Conservation (phyloP, 306 rosid genomes). For the Boehmeria nivea region DNA sequence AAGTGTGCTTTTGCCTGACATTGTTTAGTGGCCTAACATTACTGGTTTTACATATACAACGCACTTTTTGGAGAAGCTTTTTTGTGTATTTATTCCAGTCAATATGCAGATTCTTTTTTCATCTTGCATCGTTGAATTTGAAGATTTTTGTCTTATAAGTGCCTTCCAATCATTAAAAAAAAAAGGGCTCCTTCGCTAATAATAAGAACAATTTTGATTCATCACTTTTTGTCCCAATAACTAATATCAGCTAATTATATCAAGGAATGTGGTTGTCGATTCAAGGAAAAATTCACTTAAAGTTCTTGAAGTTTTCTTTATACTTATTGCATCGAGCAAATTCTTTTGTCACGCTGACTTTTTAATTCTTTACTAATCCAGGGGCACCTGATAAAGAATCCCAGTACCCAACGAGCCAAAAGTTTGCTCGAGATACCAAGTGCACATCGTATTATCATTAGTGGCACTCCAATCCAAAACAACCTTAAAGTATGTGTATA, state of each 20-base stretch:
- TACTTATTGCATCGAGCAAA: not conserved
- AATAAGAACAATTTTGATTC: not conserved
- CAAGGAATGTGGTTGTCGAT: too few relatives aligned
- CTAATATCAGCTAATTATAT: too few relatives aligned
- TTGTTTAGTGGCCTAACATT: slow-evolving; percentile 11
- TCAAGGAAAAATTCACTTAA: too few relatives aligned
- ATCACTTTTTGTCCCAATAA: slow-evolving; percentile 2
- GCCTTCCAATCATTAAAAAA: too few relatives aligned
- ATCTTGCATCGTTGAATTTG: too few relatives aligned
- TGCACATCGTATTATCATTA: slow-evolving; percentile 72
- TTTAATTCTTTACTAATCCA: slow-evolving; percentile 30
- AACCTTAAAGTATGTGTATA: slow-evolving; percentile 68
- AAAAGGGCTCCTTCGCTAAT: too few relatives aligned
- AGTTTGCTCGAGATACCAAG: slow-evolving; percentile 88
- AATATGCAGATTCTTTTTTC: too few relatives aligned
- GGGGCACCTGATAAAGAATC: slow-evolving; percentile 97
- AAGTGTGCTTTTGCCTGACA: not conserved
- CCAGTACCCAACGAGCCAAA: slow-evolving; percentile 94
- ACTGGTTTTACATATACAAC: too few relatives aligned
- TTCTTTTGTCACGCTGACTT: slow-evolving; percentile 4
- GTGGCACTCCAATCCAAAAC: slow-evolving; percentile 92
- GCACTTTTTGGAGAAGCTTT: too few relatives aligned
- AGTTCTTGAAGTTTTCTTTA: not conserved
- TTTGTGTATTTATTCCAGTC: too few relatives aligned
- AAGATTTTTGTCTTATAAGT: too few relatives aligned